Conservation (phyloP, 2,329 filamentous ascomycete genomes). For the Colletotrichum tropicale region DNA sequence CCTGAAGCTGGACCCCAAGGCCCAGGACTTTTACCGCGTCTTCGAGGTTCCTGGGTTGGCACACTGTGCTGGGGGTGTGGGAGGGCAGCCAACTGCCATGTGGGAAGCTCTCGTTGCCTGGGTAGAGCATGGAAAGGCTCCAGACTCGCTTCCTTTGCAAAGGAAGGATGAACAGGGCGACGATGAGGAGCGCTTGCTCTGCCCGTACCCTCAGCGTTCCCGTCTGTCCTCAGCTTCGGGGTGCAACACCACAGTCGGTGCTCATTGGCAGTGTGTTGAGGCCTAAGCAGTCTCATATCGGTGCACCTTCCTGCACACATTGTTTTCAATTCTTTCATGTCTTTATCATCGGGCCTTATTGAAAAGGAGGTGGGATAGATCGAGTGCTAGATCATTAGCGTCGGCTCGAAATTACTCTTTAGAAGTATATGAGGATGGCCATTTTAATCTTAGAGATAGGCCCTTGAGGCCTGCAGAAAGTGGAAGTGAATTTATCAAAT, state of each 20-base stretch:
- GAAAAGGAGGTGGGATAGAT: not conserved
- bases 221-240: not conserved
- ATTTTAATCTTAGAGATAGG: not conserved
- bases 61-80: constrained; percentile 32
- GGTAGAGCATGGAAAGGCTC: constrained; percentile 33
- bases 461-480: not conserved
- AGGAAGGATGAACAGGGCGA: not conserved
- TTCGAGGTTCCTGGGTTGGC: constrained; percentile 35
- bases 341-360: accelerated
- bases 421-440: not conserved
- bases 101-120: constrained; percentile 14
- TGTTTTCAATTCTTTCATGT: accelerated
- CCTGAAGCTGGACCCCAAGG: constrained; percentile 9
- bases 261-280: not conserved
- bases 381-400: not conserved
- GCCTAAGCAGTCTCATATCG: not conserved
- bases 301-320: not conserved
- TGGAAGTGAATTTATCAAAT: not conserved
- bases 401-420: not conserved
- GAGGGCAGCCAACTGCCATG: constrained; percentile 27
- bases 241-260: not conserved
- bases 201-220: not conserved
- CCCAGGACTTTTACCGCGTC: constrained; percentile 33
- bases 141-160: constrained; percentile 10
- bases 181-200: not conserved